Conservation (phyloP, 495 filamentous ascomycete genomes). For the Halenospora varia region DNA sequence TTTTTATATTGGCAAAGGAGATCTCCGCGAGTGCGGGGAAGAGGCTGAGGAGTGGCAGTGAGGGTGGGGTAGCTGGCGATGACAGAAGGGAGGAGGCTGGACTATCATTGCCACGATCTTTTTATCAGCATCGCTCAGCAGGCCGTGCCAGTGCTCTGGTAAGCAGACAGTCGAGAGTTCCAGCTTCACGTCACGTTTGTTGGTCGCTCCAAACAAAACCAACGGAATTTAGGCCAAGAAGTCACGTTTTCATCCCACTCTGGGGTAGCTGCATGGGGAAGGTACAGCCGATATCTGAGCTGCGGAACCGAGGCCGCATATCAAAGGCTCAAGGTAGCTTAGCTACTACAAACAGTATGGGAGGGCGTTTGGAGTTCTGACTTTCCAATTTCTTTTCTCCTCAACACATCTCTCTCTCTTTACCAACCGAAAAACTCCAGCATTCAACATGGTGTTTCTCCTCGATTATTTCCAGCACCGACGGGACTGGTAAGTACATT, state of each 20-base stretch:
- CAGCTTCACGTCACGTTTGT: too few species aligned
- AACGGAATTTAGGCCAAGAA: background rate
- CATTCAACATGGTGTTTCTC: conserved; percentile 43
- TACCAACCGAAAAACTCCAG: background rate
- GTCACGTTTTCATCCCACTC: background rate
- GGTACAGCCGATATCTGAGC: conserved; percentile 16
- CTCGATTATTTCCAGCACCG: conserved; percentile 58
- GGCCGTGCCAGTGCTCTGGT: too few species aligned
- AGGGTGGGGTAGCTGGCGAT: background rate
- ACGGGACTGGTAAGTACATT: conserved; percentile 49
- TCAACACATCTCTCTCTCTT: conserved; percentile 4
- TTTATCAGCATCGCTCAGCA: too few species aligned
- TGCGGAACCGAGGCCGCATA: background rate
- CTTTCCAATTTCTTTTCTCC: too few species aligned
- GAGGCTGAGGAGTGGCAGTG: background rate
- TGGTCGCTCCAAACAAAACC: too few species aligned
- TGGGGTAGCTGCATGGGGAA: conserved; percentile 3
- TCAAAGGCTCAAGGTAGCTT: background rate
- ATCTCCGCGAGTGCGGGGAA: too few species aligned
- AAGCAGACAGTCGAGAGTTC: too few species aligned
- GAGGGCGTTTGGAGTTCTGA: too few species aligned
- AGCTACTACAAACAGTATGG: background rate
- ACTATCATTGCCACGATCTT: too few species aligned
- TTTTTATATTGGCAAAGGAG: too few species aligned
- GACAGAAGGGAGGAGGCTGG: background rate